Evolutionary conservation across 306 rosid genomes (phyloP).

Genomic region (Medicago truncatula): MtrunA17r5.0-ANR NC_053043.1:36070001-36070500

Average conservation of each 20-base stretch:
- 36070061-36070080: conserved; percentile 66
- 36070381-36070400: conserved; percentile 69
- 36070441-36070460: conserved; percentile 63
- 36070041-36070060: conserved; percentile 64
- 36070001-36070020: conserved; percentile 77
- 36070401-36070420: conserved; percentile 77
- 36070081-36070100: conserved; percentile 83
- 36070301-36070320: conserved; percentile 80
- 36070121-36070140: conserved; percentile 63
- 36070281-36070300: conserved; percentile 63
- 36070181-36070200: conserved; percentile 68
- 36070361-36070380: conserved; percentile 55
- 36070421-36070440: conserved; percentile 72
- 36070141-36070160: conserved; percentile 67
- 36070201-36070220: conserved; percentile 76
- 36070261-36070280: conserved; percentile 61
- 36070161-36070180: conserved; percentile 57
- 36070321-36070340: conserved; percentile 85
- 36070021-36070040: conserved; percentile 58
- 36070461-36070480: conserved; percentile 65
- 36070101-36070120: conserved; percentile 78
- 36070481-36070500: conserved; percentile 65
- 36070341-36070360: conserved; percentile 60
- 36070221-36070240: conserved; percentile 62
- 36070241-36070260: conserved; percentile 81